These are phyloP conservation scores for Talaromyces proteolyticus DNA, from an alignment of 495 filamentous ascomycete genomes.

Conservation along the genomic window DNA sequence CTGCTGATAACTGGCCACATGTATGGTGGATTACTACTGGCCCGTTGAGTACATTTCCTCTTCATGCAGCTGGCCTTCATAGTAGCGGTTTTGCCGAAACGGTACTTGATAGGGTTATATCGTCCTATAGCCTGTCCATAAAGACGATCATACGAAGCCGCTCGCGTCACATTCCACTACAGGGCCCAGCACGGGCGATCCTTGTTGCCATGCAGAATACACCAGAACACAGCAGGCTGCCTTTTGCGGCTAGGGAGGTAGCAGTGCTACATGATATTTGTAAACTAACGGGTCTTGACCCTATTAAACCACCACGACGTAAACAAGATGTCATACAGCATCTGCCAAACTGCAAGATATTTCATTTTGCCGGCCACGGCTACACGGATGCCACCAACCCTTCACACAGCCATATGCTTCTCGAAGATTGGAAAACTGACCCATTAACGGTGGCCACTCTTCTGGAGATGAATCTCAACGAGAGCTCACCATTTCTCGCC, in stretches of 20 bases:
- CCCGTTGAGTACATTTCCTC: slow-evolving; percentile 7
- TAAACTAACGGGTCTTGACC: neutral
- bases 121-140: slow-evolving; percentile 21
- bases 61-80: slow-evolving; percentile 14
- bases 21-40: slow-evolving; percentile 17
- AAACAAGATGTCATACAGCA: slow-evolving; percentile 11
- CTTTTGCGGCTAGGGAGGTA: slow-evolving; percentile 4
- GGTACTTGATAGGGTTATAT: slow-evolving; percentile 18
- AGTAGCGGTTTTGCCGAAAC: slow-evolving; percentile 4
- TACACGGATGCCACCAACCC: slow-evolving; percentile 15
- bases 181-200: slow-evolving; percentile 7
- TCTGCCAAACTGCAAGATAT: slow-evolving; percentile 14
- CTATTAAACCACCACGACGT: slow-evolving; percentile 4
- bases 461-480: slow-evolving; percentile 12
- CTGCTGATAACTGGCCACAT: slow-evolving; percentile 6
- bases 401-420: slow-evolving; percentile 17
- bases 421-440: slow-evolving; percentile 12
- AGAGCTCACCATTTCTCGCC: slow-evolving; percentile 17
- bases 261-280: slow-evolving; percentile 1
- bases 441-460: slow-evolving; percentile 21
- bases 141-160: slow-evolving; percentile 13
- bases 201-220: slow-evolving; percentile 15
- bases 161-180: neutral
- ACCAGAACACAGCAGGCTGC: slow-evolving; percentile 3
- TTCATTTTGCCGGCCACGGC: slow-evolving; percentile 16